Conservation (phyloP, 2,329 filamentous ascomycete genomes). For the Verticillium nonalfalfae region DNA sequence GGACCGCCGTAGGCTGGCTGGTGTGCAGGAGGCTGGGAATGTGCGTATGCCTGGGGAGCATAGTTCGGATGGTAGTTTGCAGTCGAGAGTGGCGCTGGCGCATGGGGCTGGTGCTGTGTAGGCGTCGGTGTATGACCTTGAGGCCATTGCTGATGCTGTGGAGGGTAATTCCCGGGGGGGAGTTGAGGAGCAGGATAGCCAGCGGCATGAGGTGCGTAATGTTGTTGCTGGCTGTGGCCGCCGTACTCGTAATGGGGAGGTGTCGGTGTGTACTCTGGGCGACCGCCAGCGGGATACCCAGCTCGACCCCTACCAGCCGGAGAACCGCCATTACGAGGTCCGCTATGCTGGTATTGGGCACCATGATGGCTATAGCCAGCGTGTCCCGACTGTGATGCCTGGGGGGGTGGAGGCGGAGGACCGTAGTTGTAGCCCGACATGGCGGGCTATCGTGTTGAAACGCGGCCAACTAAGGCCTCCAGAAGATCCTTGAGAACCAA, state of each 20-base stretch:
- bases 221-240: slow-evolving; percentile 22
- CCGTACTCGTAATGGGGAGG: slow-evolving; percentile 36
- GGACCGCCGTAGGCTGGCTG: slow-evolving; percentile 36
- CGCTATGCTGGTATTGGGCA: slow-evolving; percentile 29
- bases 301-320: slow-evolving; percentile 30
- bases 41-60: slow-evolving; percentile 45
- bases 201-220: slow-evolving; percentile 15
- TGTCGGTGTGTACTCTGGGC: slow-evolving; percentile 33
- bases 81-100: slow-evolving; percentile 40
- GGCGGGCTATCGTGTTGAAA: background rate
- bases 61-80: slow-evolving; percentile 55
- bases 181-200: slow-evolving; percentile 25
- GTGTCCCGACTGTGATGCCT: slow-evolving; percentile 21
- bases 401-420: slow-evolving; percentile 43
- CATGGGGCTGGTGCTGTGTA: slow-evolving; percentile 33
- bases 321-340: slow-evolving; percentile 29
- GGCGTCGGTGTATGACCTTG: slow-evolving; percentile 16
- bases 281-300: slow-evolving; percentile 28
- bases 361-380: slow-evolving; percentile 31
- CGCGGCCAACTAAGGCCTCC: background rate
- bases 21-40: slow-evolving; percentile 25
- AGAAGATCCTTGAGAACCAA: background rate
- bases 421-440: slow-evolving; percentile 49
- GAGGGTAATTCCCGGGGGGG: slow-evolving; percentile 28
- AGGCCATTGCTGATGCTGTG: slow-evolving; percentile 32